Conservation (phyloP, 148 eudicot genomes). For the Rheum nobile region DNA sequence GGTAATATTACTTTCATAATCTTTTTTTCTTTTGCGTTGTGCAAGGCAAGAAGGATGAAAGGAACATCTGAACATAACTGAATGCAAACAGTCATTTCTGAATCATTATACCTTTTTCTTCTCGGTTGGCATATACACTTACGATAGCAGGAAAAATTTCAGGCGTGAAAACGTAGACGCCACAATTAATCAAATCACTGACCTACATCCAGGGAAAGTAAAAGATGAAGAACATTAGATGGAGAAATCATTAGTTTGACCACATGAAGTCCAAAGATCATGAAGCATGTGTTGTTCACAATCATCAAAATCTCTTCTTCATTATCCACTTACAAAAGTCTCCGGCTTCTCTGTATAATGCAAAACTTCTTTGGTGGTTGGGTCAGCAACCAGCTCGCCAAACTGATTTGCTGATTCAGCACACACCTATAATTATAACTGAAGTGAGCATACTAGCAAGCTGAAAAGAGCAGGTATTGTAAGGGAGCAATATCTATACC, state of each 20-base stretch:
- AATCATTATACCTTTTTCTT: slow-evolving; percentile 51
- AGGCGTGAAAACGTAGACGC: slow-evolving; percentile 79
- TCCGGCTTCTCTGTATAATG: slow-evolving; percentile 98
- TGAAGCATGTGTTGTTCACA: background rate
- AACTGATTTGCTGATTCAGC: slow-evolving; percentile 92
- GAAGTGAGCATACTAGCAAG: background rate
- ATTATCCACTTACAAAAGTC: slow-evolving; percentile 71
- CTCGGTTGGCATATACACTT: slow-evolving; percentile 42
- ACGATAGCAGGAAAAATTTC: slow-evolving; percentile 54
- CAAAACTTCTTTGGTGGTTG: slow-evolving; percentile 64
- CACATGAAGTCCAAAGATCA: slow-evolving; percentile 2
- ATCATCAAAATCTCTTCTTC: background rate
- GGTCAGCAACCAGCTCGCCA: slow-evolving; percentile 91
- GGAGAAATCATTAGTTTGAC: background rate
- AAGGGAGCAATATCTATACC: slow-evolving; percentile 22
- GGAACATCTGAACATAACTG: background rate
- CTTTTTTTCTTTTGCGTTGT: background rate
- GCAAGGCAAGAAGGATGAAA: background rate
- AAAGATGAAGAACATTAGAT: background rate
- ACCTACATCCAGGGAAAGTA: slow-evolving; percentile 4
- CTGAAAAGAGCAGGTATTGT: background rate
- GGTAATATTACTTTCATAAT: background rate
- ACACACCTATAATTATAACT: slow-evolving; percentile 49
- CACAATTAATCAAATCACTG: slow-evolving; percentile 71
- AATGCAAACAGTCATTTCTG: background rate